Evolutionary conservation across 352 stramenopile genomes (phyloP), one percentile per base, ranked within the genome.

Genomic region (Globisporangium solare): DNA sequence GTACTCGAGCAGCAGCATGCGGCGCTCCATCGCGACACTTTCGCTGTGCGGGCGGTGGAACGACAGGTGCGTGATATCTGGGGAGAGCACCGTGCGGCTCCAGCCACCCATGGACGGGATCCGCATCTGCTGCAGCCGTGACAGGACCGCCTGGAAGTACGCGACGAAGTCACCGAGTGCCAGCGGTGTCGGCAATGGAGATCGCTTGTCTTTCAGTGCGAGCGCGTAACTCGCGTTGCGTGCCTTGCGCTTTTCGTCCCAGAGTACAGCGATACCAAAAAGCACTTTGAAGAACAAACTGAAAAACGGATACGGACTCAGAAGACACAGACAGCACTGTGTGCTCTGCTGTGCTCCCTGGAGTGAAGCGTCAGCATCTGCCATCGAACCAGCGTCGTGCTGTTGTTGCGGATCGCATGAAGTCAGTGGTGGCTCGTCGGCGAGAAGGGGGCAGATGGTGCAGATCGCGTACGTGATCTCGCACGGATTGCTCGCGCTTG

Each of bases 241-340:
- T 12, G 81, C 68, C 41, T 64, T 75, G 24, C 70, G 69, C 47
- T 78, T 83, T 35, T 56, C 66, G 54, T 88, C 77, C 76, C 83
- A 93, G 20, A 91, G 74, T 35, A 73, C 76, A 6, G 81, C 75
- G 11, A 91, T 86, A 0, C 83, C 81, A 35, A 83, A 89, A 8
- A 93, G 58, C 31, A 91, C 73, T 35, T 91, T 91, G 71, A 90
- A 90, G 58, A 92, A 93, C 17, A 93, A 54, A n/a, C 75, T 79
- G 67, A 93, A 93, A 59, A 91, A 93, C 22, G 83, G 83, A 50
- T 88, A 90, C 0, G 78, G 67, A 18, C 73, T 93, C 18, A 93
- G 59, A 20, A 93, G 61, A 47, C 83, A 91, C 20, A 91, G 71
- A 51, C 83, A 93, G n/a, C 78, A 83, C 27, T 89, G 76, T 7